Evolutionary conservation across 805 yeast genomes (phyloP), one percentile per base, ranked within the genome.

Genomic region (Saturnispora ahearnii): DNA sequence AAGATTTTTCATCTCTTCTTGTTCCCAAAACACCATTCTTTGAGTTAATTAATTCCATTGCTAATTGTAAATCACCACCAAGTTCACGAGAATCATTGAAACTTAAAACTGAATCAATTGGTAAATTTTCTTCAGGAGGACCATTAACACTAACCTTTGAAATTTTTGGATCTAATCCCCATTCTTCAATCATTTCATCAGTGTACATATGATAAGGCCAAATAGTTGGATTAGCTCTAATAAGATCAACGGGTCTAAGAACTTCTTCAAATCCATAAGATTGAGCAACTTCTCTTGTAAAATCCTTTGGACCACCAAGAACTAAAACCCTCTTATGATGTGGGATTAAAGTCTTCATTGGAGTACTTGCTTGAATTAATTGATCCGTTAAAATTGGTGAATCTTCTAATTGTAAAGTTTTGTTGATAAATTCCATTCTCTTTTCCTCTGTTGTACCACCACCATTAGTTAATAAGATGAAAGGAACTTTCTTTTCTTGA

Each of bases 61-160:
- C 78, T 15, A 90, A 74, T 67, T 89, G 97, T 8, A 82, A 59
- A 63, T 89, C 97, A 1, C 90, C 77, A 1, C 87, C 89, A 82
- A 88, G 75, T 62, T 89, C 96, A 52, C 95, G 71, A 4, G 96
- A 89, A 64, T 90, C 97, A 60, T 85, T 85, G 65, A 89, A 88
- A 26, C 89, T 88, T 53, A 90, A 67, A 0, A 90, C 72, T 2
- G 89, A 90, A 55, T 88, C 95, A 52, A 87, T 72, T 21, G 77
- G 77, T 52, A 65, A 66, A 22, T 60, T 57, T 50, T 48, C 50
- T 54, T 53, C 61, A 49, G 40, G 56, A 52, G 36, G 36, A 41
- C 59, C 58, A 40, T 64, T 57, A 24, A 59, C 66, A 18, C 48
- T 49, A 13, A 66, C 58, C 37, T 62, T 57, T 26, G 63, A 54